Evolutionary conservation across 1,139 yeast species (phyloP).

Genomic region (Nematodospora anomalae): DNA sequence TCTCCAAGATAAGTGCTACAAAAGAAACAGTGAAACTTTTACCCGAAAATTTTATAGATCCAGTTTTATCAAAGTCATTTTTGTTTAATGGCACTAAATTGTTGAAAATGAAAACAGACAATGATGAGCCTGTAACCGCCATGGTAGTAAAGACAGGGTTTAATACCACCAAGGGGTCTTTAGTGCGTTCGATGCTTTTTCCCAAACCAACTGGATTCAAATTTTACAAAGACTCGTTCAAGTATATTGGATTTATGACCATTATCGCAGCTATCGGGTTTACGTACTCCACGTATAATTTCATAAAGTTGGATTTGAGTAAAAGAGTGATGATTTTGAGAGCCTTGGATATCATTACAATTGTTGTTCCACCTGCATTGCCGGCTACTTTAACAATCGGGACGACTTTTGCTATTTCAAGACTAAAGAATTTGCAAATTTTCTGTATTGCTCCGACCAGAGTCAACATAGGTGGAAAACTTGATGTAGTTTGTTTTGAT

Average conservation of each 20-base stretch:
- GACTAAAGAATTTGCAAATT: slow-evolving; percentile 64
- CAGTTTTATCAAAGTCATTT: slow-evolving; percentile 68
- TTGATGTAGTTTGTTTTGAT: slow-evolving; percentile 90
- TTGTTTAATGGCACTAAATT: slow-evolving; percentile 87
- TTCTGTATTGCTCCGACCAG: slow-evolving; percentile 93
- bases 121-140: slow-evolving; percentile 79
- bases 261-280: slow-evolving; percentile 83
- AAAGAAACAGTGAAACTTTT: slow-evolving; percentile 59
- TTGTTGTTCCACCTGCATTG: slow-evolving; percentile 97
- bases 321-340: slow-evolving; percentile 72
- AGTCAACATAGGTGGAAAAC: slow-evolving; percentile 90
- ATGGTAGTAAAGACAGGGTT: slow-evolving; percentile 89
- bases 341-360: slow-evolving; percentile 90
- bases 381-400: slow-evolving; percentile 98
- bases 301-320: slow-evolving; percentile 72
- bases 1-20: slow-evolving; percentile 70
- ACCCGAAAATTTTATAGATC: slow-evolving; percentile 60
- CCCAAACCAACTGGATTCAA: slow-evolving; percentile 95
- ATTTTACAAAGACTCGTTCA: slow-evolving; percentile 90
- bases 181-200: slow-evolving; percentile 91
- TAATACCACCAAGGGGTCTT: slow-evolving; percentile 93
- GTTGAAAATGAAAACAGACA: slow-evolving; percentile 69
- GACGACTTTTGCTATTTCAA: slow-evolving; percentile 81
- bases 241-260: slow-evolving; percentile 94
- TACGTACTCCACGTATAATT: slow-evolving; percentile 77